Evolutionary conservation across 2,329 filamentous ascomycete species (phyloP).

Genomic region (Neopestalotiopsis rosae): DNA sequence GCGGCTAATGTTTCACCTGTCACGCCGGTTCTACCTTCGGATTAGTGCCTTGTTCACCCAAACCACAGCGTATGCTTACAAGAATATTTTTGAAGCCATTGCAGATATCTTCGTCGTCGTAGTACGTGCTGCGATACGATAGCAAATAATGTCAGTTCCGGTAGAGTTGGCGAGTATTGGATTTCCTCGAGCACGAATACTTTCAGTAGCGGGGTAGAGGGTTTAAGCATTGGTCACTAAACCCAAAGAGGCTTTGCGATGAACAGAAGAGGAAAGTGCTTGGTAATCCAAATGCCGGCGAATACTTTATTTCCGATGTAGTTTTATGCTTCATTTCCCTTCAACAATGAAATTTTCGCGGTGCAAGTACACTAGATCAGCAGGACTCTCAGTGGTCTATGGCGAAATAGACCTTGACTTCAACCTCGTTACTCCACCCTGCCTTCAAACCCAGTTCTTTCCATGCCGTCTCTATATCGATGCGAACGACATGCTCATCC

Average conservation of each 20-base stretch:
- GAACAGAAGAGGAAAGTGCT: constrained; percentile 9
- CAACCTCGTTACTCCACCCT: constrained; percentile 82
- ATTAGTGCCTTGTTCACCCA: background rate
- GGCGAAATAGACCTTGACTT: constrained; percentile 66
- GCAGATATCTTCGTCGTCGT: constrained; percentile 1
- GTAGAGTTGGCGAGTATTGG: background rate
- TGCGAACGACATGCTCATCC: constrained; percentile 69
- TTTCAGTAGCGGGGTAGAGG: constrained; percentile 2
- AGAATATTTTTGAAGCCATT: constrained; percentile 48
- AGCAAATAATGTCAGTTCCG: background rate
- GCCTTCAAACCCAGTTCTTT: constrained; percentile 70
- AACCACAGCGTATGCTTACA: constrained; percentile 37
- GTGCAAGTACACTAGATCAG: background rate
- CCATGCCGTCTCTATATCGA: constrained; percentile 83
- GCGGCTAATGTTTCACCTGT: constrained; percentile 38
- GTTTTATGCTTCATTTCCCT: background rate
- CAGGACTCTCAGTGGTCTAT: constrained; percentile 33
- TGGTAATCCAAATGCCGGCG: background rate
- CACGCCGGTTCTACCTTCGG: constrained; percentile 44
- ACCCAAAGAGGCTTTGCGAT: background rate
- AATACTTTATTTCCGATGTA: too few relatives aligned
- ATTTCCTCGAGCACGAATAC: background rate
- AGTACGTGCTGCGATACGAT: background rate
- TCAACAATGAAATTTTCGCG: too few relatives aligned
- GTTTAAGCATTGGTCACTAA: background rate